These are phyloP conservation scores for Candida cerambycidarum DNA, from an alignment of 805 yeast species.

Conservation along the genomic window DNA sequence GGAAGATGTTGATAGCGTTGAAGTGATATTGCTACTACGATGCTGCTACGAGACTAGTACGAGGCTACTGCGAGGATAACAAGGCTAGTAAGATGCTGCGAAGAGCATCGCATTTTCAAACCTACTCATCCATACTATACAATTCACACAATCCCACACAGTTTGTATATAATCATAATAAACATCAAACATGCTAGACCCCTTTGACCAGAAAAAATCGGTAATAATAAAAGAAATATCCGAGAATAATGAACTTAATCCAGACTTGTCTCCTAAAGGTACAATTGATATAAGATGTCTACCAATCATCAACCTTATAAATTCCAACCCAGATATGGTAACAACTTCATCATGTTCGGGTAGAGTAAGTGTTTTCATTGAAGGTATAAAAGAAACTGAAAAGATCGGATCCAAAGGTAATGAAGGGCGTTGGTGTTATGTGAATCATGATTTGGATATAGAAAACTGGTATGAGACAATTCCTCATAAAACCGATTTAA, in stretches of 20 bases:
- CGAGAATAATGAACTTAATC: constrained; percentile 39
- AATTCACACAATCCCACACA: constrained; percentile 5
- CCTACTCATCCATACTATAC: too few relatives aligned
- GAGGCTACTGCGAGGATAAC: too few relatives aligned
- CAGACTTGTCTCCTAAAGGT: constrained; percentile 85
- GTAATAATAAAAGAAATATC: constrained; percentile 54
- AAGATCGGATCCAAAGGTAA: constrained; percentile 81
- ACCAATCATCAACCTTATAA: constrained; percentile 71
- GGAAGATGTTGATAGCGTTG: constrained; percentile 61
- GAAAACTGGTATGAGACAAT: constrained; percentile 47
- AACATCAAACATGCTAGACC: constrained; percentile 44
- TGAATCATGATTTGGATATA: constrained; percentile 62
- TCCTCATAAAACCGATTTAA: constrained; percentile 19
- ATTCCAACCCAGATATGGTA: constrained; percentile 63
- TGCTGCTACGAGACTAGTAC: too few relatives aligned
- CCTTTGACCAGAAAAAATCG: constrained; percentile 68
- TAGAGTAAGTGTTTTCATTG: constrained; percentile 76
- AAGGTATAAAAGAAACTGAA: constrained; percentile 54
- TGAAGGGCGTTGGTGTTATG: constrained; percentile 82
- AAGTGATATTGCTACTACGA: too few relatives aligned
- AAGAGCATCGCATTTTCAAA: too few relatives aligned
- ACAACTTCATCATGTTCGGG: constrained; percentile 92
- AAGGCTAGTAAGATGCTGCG: too few relatives aligned
- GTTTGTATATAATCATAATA: neutral
- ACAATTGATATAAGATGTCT: constrained; percentile 72